Conservation (phyloP, 352 stramenopile genomes). For the Pythium dissotocum region DNA sequence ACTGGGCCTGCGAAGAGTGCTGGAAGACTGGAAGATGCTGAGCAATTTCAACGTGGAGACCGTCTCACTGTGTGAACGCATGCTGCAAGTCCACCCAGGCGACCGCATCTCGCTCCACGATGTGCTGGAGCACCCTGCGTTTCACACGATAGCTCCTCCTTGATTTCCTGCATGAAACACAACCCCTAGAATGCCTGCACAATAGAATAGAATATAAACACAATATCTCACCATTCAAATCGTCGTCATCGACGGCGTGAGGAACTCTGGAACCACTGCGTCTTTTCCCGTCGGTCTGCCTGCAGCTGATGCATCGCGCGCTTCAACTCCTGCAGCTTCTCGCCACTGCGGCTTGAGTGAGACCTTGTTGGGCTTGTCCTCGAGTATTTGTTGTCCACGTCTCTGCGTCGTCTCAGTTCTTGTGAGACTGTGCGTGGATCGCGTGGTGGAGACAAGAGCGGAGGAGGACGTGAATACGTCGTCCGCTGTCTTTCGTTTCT, state of each 20-base stretch:
- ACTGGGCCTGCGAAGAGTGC: slow-evolving; percentile 15
- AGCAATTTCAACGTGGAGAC: slow-evolving; percentile 14
- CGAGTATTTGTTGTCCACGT: neutral
- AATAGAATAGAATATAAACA: neutral
- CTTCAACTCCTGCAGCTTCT: slow-evolving; percentile 21
- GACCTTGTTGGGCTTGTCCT: neutral
- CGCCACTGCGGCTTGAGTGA: neutral
- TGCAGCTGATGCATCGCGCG: slow-evolving; percentile 38
- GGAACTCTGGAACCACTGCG: slow-evolving; percentile 33
- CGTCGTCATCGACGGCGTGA: slow-evolving; percentile 8
- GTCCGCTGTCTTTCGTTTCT: no score
- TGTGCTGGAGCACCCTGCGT: slow-evolving; percentile 18
- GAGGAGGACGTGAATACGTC: neutral
- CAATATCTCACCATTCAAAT: neutral
- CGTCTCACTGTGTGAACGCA: slow-evolving; percentile 21
- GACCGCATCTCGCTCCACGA: slow-evolving; percentile 22
- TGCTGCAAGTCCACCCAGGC: slow-evolving; percentile 27
- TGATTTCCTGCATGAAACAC: neutral
- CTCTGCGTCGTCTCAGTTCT: no score
- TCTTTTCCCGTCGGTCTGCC: slow-evolving; percentile 37
- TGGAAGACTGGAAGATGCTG: slow-evolving; percentile 24
- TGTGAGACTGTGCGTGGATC: neutral
- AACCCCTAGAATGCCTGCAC: neutral
- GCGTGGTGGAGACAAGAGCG: neutral
- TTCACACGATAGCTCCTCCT: neutral